These are phyloP conservation scores for Mycena venus DNA, from an alignment of 768 basidiomycete species.

Conservation along the genomic window DNA sequence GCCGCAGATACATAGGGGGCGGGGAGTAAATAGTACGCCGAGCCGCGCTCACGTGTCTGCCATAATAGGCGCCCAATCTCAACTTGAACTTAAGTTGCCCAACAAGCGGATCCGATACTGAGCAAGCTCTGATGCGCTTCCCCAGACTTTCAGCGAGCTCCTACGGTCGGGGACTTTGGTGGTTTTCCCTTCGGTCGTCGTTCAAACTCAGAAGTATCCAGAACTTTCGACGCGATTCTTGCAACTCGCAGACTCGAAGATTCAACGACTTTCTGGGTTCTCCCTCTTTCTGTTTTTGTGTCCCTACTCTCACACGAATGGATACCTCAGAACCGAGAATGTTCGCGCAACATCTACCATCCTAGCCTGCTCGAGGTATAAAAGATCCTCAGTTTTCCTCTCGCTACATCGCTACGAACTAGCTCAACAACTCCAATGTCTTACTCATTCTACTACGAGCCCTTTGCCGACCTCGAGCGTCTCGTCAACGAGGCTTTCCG, in stretches of 20 bases:
- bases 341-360: neutral
- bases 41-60: too few species aligned
- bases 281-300: neutral
- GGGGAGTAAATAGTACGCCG: too few species aligned
- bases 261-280: neutral
- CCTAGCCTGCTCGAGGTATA: slow-evolving; percentile 4
- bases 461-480: slow-evolving; percentile 56
- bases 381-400: neutral
- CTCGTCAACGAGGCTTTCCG: slow-evolving; percentile 52
- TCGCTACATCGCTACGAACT: neutral
- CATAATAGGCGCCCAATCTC: too few species aligned
- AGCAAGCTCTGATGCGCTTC: too few species aligned
- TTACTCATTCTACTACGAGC: slow-evolving; percentile 47
- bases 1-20: too few species aligned
- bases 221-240: neutral
- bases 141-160: too few species aligned
- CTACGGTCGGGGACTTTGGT: too few species aligned
- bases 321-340: neutral
- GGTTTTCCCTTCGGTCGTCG: neutral
- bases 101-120: too few species aligned
- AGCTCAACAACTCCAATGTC: slow-evolving; percentile 16
- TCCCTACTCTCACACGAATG: neutral
- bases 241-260: neutral
- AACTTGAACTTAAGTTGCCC: too few species aligned
- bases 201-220: neutral